Evolutionary conservation across 2,329 filamentous ascomycete species (phyloP).

Genomic region (Verticillium albo-atrum): DNA sequence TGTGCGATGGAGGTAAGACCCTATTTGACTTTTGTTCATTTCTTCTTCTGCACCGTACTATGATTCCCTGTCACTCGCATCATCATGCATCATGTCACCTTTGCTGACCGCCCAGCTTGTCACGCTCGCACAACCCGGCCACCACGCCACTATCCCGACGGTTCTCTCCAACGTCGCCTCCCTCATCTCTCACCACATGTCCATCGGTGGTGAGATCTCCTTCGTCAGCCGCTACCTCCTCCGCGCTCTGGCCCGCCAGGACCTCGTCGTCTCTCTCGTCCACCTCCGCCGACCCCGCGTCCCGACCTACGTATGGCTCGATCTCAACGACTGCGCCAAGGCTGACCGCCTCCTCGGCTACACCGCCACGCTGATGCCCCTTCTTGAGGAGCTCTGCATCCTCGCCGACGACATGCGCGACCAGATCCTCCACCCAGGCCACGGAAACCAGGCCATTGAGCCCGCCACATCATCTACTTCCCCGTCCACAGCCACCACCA

Average conservation of each 20-base stretch:
- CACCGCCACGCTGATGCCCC: conserved; percentile 22
- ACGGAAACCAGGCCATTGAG: not conserved
- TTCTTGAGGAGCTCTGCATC: conserved; percentile 20
- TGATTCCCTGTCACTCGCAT: conserved; percentile 3
- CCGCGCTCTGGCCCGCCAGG: conserved; percentile 23
- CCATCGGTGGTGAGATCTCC: conserved; percentile 15
- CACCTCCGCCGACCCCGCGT: conserved; percentile 16
- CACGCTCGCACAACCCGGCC: conserved; percentile 7
- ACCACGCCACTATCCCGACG: conserved; percentile 16
- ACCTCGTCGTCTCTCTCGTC: conserved; percentile 22
- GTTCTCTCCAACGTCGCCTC: conserved; percentile 17
- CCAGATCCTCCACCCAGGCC: not conserved
- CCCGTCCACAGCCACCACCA: not conserved
- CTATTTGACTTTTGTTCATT: too few relatives aligned
- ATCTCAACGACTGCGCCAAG: conserved; percentile 12
- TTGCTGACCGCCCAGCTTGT: conserved; percentile 7
- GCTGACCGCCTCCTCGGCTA: conserved; percentile 26
- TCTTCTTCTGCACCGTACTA: not conserved
- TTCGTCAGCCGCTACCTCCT: conserved; percentile 24
- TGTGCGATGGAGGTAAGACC: conserved; percentile 24
- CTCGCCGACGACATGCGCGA: conserved; percentile 22
- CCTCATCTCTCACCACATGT: conserved; percentile 19
- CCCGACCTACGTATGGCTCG: conserved; percentile 19
- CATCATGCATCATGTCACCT: too few relatives aligned
- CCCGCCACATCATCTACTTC: not conserved